Conservation (phyloP, 352 stramenopile species). For the Pythium apleroticum region DNA sequence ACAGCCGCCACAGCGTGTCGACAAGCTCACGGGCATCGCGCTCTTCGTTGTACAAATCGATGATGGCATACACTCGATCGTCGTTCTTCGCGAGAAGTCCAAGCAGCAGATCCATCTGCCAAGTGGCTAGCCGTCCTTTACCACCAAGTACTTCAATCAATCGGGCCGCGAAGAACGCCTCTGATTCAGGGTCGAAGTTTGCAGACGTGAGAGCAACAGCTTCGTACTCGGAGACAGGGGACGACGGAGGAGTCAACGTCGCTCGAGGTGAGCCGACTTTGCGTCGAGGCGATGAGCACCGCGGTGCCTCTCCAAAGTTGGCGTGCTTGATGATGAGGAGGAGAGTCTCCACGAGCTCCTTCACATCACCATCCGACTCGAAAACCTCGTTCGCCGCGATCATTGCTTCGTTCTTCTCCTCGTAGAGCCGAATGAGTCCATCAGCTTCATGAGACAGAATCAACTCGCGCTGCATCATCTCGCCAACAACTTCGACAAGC, state of each 20-base stretch:
- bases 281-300: conserved; percentile 24
- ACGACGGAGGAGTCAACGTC: conserved; percentile 14
- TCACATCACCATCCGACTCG: conserved; percentile 65
- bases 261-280: conserved; percentile 1
- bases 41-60: conserved; percentile 59
- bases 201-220: background rate
- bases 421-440: conserved; percentile 61
- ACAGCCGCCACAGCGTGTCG: conserved; percentile 57
- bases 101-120: conserved; percentile 66
- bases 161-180: conserved; percentile 30
- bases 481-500: conserved; percentile 61
- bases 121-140: conserved; percentile 41
- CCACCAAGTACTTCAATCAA: conserved; percentile 40
- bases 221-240: conserved; percentile 6
- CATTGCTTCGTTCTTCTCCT: conserved; percentile 70
- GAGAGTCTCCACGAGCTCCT: conserved; percentile 76
- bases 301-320: conserved; percentile 43
- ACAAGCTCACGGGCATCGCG: conserved; percentile 45
- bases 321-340: conserved; percentile 83
- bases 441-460: conserved; percentile 55
- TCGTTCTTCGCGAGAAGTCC: conserved; percentile 41
- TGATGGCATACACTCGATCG: conserved; percentile 48
- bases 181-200: conserved; percentile 16
- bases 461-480: conserved; percentile 62
- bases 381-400: conserved; percentile 74